phyloP scores from a whole-genome alignment of 306 rosid species.

The Acacia acuminata region DNA sequence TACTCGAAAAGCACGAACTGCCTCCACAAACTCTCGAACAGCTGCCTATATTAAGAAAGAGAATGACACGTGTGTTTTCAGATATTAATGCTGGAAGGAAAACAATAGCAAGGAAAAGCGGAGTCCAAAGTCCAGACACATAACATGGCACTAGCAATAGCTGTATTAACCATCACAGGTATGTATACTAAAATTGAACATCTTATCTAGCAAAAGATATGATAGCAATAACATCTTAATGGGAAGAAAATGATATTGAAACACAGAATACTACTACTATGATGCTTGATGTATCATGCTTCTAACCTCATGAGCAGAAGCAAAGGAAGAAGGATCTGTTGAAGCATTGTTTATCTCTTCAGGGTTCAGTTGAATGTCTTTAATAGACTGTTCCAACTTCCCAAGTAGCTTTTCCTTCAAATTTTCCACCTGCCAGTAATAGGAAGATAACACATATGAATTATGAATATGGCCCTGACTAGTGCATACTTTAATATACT shows the following conservation, averaged over 20 bases:
- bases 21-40: constrained; percentile 74
- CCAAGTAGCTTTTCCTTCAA: constrained; percentile 73
- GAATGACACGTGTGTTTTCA: not conserved
- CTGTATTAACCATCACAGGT: not conserved
- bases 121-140: not conserved
- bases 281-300: not conserved
- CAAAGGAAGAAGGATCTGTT: constrained; percentile 35
- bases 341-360: constrained; percentile 51
- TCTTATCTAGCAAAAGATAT: constrained; percentile 1
- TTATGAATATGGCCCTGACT: not conserved
- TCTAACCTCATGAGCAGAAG: constrained; percentile 64
- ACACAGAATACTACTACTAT: constrained; percentile 15
- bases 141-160: not conserved
- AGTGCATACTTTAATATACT: not conserved
- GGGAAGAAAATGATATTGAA: not conserved
- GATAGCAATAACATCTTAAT: not conserved
- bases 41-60: constrained; percentile 52
- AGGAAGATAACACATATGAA: constrained; percentile 25
- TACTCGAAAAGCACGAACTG: constrained; percentile 65
- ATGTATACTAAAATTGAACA: constrained; percentile 9
- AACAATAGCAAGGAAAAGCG: not conserved
- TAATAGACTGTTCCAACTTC: constrained; percentile 69
- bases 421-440: constrained; percentile 67
- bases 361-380: constrained; percentile 59
- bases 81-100: not conserved